Percentiles rank a stretch among this genome's conserved stretches.
phyloP scores from a whole-genome alignment of 345 rosid genomes.

The Gossypioides kirkii region DNA sequence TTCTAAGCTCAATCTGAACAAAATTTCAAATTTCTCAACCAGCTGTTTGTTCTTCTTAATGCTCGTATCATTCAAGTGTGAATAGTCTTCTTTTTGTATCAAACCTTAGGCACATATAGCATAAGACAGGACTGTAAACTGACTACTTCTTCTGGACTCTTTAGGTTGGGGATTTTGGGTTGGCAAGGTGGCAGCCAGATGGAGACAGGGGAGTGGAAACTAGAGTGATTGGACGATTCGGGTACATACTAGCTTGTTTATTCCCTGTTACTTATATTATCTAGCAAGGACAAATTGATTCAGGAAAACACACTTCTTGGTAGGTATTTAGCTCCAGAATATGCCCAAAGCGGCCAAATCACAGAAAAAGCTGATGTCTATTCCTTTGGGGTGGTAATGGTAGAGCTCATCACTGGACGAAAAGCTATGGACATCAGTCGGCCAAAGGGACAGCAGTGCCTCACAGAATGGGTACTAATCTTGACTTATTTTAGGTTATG shows the following conservation, averaged over 20 bases:
- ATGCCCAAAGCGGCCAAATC: conserved; percentile 94
- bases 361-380: conserved; percentile 97
- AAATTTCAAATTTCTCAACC: background rate
- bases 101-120: background rate
- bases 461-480: conserved; percentile 82
- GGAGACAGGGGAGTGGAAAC: conserved; percentile 94
- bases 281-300: conserved; percentile 3
- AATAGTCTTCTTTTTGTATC: background rate
- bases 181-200: conserved; percentile 99
- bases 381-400: conserved; percentile 87
- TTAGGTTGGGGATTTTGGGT: conserved; percentile 98
- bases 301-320: background rate
- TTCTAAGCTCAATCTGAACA: conserved; percentile 6
- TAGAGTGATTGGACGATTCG: conserved; percentile 92
- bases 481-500: background rate
- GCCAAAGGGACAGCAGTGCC: conserved; percentile 93
- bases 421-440: conserved; percentile 89
- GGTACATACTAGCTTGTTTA: conserved; percentile 36
- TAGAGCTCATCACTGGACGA: conserved; percentile 93
- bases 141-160: conserved; percentile 14
- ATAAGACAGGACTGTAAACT: background rate
- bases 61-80: background rate
- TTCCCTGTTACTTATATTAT: conserved; percentile 5
- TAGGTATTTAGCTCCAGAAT: conserved; percentile 96
- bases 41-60: background rate